These are phyloP conservation scores for Ceratocystis ficicola DNA, from an alignment of 2,329 filamentous ascomycete genomes.

Conservation along the genomic window DNA sequence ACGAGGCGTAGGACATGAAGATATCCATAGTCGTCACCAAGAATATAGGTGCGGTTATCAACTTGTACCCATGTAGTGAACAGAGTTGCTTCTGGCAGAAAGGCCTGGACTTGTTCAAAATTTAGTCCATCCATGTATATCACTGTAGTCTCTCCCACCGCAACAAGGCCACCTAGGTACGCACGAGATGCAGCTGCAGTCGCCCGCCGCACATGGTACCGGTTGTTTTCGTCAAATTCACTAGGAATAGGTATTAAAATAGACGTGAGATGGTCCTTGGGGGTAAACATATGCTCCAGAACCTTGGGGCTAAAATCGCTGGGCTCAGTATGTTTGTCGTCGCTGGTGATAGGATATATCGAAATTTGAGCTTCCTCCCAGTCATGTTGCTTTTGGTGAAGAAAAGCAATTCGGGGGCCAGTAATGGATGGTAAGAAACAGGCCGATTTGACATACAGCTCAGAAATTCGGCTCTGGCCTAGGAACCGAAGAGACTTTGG, in stretches of 20 bases:
- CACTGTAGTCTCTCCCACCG: slow-evolving; percentile 69
- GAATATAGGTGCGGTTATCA: slow-evolving; percentile 68
- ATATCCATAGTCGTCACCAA: slow-evolving; percentile 82
- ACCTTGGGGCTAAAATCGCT: slow-evolving; percentile 47
- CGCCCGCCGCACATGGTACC: slow-evolving; percentile 47
- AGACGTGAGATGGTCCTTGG: slow-evolving; percentile 44
- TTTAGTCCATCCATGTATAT: slow-evolving; percentile 73
- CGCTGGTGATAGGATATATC: slow-evolving; percentile 46
- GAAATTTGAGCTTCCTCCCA: slow-evolving; percentile 43
- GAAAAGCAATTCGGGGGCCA: slow-evolving; percentile 45
- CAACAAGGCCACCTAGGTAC: slow-evolving; percentile 57
- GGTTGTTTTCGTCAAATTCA: slow-evolving; percentile 43
- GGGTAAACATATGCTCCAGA: slow-evolving; percentile 42
- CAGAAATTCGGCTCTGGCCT: slow-evolving; percentile 45
- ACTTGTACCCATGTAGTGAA: slow-evolving; percentile 88
- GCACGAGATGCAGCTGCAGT: slow-evolving; percentile 36
- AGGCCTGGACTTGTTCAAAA: slow-evolving; percentile 51
- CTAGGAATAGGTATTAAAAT: slow-evolving; percentile 52
- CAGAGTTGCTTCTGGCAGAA: slow-evolving; percentile 61
- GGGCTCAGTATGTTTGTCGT: slow-evolving; percentile 44
- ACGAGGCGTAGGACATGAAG: slow-evolving; percentile 75
- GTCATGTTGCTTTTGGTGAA: slow-evolving; percentile 44
- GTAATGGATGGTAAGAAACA: slow-evolving; percentile 47
- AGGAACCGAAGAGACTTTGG: slow-evolving; percentile 27
- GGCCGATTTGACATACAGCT: slow-evolving; percentile 48